A percentile compares a stretch with the other conserved stretches of the same genome.
Conservation (phyloP, 305 asterid genomes). For the Solanum aculeatissimum region DNA sequence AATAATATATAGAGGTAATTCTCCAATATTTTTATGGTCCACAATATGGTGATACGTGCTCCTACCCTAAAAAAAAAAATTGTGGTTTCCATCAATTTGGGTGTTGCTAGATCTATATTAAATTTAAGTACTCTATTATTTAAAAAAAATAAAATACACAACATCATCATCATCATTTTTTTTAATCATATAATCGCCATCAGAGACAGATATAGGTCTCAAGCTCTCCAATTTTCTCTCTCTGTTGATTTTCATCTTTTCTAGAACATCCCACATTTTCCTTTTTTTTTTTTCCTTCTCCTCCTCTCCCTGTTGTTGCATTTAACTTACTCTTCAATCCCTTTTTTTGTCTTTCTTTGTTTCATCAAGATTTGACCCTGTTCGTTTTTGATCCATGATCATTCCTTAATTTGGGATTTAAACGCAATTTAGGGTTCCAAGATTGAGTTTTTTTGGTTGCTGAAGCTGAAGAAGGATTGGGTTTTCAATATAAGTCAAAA, state of each 20-base stretch:
- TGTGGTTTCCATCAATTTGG: neutral
- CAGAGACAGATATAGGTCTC: neutral
- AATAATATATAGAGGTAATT: neutral
- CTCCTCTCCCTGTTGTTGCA: neutral
- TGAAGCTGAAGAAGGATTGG: neutral
- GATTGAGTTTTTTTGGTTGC: neutral
- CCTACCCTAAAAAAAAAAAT: neutral
- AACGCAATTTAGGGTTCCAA: constrained; percentile 24
- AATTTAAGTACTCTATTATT: neutral
- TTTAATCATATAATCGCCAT: neutral
- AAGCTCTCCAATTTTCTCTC: neutral
- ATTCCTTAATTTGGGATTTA: neutral
- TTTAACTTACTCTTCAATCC: neutral
- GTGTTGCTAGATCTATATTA: neutral
- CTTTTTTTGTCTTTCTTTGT: neutral
- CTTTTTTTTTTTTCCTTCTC: neutral
- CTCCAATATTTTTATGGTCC: neutral
- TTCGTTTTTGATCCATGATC: neutral
- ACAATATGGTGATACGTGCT: neutral
- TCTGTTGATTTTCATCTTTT: neutral
- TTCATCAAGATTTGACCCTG: neutral
- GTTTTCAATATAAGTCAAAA: neutral
- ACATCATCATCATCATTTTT: neutral
- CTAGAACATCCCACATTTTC: neutral
- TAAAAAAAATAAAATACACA: neutral